Evolutionary conservation across 2,329 filamentous ascomycete species (phyloP).

Genomic region (Penicillium sp.): DNA sequence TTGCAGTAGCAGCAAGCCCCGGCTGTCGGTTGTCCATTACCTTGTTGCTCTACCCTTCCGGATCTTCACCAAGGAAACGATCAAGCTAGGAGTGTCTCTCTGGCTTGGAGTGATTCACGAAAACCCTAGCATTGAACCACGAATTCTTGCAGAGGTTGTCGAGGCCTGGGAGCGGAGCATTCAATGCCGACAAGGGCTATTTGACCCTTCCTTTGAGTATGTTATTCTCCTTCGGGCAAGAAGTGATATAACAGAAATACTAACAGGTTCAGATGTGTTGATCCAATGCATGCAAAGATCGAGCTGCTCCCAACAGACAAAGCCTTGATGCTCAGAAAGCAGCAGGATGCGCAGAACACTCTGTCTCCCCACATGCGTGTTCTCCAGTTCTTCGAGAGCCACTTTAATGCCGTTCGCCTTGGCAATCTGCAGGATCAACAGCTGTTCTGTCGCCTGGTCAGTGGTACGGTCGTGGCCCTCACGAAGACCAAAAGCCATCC

Average conservation of each 20-base stretch:
- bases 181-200: conserved; percentile 76
- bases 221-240: conserved; percentile 31
- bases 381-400: conserved; percentile 87
- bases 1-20: conserved; percentile 75
- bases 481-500: conserved; percentile 75
- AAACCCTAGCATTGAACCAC: conserved; percentile 83
- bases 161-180: conserved; percentile 90
- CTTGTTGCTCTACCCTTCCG: conserved; percentile 91
- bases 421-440: conserved; percentile 80
- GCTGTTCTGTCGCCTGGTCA: conserved; percentile 80
- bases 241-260: background rate
- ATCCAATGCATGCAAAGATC: conserved; percentile 88
- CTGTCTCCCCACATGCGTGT: conserved; percentile 85
- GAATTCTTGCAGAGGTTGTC: conserved; percentile 82
- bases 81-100: conserved; percentile 91
- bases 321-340: conserved; percentile 71
- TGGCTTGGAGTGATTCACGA: conserved; percentile 98
- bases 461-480: conserved; percentile 76
- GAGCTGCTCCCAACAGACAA: conserved; percentile 93
- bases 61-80: conserved; percentile 91
- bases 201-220: conserved; percentile 70
- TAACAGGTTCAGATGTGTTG: conserved; percentile 61
- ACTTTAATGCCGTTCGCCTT: conserved; percentile 91
- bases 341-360: conserved; percentile 78
- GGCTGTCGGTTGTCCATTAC: conserved; percentile 80